Evolutionary conservation across 2,329 filamentous ascomycete species (phyloP).

Genomic region (Phoma sp.): DNA sequence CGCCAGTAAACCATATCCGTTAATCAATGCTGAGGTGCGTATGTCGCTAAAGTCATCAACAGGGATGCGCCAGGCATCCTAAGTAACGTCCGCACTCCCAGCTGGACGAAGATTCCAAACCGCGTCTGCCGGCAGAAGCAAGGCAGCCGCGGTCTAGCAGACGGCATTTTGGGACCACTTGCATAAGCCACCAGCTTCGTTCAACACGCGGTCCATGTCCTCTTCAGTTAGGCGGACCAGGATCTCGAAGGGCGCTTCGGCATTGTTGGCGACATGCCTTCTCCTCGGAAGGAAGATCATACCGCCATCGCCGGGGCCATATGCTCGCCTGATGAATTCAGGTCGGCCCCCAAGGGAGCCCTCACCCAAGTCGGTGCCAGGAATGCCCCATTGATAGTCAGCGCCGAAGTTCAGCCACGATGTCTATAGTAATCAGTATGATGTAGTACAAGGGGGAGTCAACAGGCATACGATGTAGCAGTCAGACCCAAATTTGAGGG

Average conservation of each 20-base stretch:
- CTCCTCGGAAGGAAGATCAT: slow-evolving; percentile 45
- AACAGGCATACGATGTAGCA: slow-evolving; percentile 33
- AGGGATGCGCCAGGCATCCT: slow-evolving; percentile 22
- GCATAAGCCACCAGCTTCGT: slow-evolving; percentile 36
- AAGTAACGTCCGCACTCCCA: slow-evolving; percentile 6
- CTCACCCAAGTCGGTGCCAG: slow-evolving; percentile 35
- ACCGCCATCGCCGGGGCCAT: slow-evolving; percentile 40
- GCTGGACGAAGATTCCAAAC: slow-evolving; percentile 2
- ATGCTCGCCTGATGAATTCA: slow-evolving; percentile 42
- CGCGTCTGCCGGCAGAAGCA: slow-evolving; percentile 2
- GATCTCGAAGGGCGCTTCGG: slow-evolving; percentile 44
- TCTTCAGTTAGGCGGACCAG: slow-evolving; percentile 41
- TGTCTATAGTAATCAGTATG: slow-evolving; percentile 20
- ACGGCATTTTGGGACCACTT: slow-evolving; percentile 39
- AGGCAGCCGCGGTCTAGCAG: slow-evolving; percentile 16
- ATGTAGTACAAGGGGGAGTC: not conserved
- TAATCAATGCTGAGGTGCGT: slow-evolving; percentile 23
- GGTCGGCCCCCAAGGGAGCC: slow-evolving; percentile 36
- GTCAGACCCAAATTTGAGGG: slow-evolving; percentile 39
- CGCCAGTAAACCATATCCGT: slow-evolving; percentile 25
- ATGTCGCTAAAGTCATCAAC: slow-evolving; percentile 20
- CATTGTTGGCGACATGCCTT: slow-evolving; percentile 25
- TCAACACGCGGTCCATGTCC: slow-evolving; percentile 40
- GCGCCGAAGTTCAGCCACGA: slow-evolving; percentile 45
- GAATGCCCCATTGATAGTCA: slow-evolving; percentile 42